These are phyloP conservation scores for Penicillium sp. DNA, from an alignment of 2,329 filamentous ascomycete genomes.

Conservation along the genomic window DNA sequence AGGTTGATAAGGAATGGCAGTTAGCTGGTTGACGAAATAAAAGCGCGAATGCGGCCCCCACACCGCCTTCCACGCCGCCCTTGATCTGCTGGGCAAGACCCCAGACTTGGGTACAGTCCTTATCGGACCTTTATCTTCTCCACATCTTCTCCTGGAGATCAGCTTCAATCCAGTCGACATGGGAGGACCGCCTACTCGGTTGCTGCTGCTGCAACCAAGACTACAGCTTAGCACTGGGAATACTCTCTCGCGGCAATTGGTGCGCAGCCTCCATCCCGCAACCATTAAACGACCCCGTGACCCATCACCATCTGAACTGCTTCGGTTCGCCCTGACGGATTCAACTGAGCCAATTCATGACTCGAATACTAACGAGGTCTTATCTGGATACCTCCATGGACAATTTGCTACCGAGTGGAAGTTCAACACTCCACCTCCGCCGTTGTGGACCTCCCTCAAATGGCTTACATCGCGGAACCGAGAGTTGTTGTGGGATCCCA, in stretches of 20 bases:
- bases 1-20: neutral
- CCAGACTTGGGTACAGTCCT: slow-evolving; percentile 12
- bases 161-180: slow-evolving; percentile 6
- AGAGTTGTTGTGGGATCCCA: neutral
- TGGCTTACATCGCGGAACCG: slow-evolving; percentile 1
- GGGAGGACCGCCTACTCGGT: slow-evolving; percentile 1
- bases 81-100: slow-evolving; percentile 12
- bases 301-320: slow-evolving; percentile 24
- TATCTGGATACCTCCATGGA: slow-evolving; percentile 14
- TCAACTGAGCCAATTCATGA: slow-evolving; percentile 10
- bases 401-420: slow-evolving; percentile 22
- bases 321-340: slow-evolving; percentile 28
- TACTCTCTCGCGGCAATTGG: neutral
- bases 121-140: slow-evolving; percentile 18
- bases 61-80: slow-evolving; percentile 15
- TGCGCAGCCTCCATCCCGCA: neutral
- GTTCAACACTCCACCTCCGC: slow-evolving; percentile 10
- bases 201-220: neutral
- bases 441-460: slow-evolving; percentile 20
- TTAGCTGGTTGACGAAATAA: slow-evolving; percentile 12
- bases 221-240: neutral
- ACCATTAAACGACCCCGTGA: slow-evolving; percentile 1
- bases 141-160: slow-evolving; percentile 11
- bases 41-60: slow-evolving; percentile 4
- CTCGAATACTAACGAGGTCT: neutral